Conservation (phyloP, 1,284 basidiomycete genomes). For the Cutaneotrichosporon sp. region DNA sequence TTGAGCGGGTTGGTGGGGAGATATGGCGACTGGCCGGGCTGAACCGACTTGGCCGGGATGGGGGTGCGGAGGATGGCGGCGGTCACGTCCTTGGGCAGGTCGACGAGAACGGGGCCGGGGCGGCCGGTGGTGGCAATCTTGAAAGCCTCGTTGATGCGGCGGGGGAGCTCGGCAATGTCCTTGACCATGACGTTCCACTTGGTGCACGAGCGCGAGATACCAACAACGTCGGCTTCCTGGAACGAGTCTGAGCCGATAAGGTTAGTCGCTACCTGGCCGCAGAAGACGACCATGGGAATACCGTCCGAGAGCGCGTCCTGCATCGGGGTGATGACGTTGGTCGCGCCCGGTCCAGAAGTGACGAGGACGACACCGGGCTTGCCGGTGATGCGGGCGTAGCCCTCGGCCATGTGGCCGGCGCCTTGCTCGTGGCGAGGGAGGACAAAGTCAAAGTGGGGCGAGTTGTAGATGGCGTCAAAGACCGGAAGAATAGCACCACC, state of each 20-base stretch:
- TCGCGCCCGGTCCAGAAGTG: slow-evolving; percentile 95
- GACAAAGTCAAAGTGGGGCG: slow-evolving; percentile 90
- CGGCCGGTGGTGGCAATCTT: slow-evolving; percentile 97
- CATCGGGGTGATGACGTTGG: slow-evolving; percentile 97
- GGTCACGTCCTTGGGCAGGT: slow-evolving; percentile 96
- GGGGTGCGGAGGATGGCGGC: slow-evolving; percentile 84
- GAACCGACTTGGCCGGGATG: slow-evolving; percentile 82
- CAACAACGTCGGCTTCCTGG: slow-evolving; percentile 96
- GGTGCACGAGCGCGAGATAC: slow-evolving; percentile 93
- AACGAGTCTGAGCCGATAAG: slow-evolving; percentile 97
- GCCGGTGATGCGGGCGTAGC: slow-evolving; percentile 95
- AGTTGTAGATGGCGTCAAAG: slow-evolving; percentile 98
- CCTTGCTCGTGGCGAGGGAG: slow-evolving; percentile 97
- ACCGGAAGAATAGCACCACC: slow-evolving; percentile 97
- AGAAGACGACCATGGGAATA: slow-evolving; percentile 91
- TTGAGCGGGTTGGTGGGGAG: slow-evolving; percentile 66
- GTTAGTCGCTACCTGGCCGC: slow-evolving; percentile 96
- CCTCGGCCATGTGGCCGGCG: slow-evolving; percentile 98
- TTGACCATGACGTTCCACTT: slow-evolving; percentile 99
- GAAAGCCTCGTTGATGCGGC: slow-evolving; percentile 98
- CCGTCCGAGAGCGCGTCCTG: slow-evolving; percentile 96
- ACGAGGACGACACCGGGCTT: slow-evolving; percentile 97
- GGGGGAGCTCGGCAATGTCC: slow-evolving; percentile 89
- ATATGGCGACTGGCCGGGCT: slow-evolving; percentile 74
- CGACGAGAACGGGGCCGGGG: slow-evolving; percentile 94